phyloP scores from a whole-genome alignment of 2,329 filamentous ascomycete genomes.

The Macrophomina pseudophaseolina region DNA sequence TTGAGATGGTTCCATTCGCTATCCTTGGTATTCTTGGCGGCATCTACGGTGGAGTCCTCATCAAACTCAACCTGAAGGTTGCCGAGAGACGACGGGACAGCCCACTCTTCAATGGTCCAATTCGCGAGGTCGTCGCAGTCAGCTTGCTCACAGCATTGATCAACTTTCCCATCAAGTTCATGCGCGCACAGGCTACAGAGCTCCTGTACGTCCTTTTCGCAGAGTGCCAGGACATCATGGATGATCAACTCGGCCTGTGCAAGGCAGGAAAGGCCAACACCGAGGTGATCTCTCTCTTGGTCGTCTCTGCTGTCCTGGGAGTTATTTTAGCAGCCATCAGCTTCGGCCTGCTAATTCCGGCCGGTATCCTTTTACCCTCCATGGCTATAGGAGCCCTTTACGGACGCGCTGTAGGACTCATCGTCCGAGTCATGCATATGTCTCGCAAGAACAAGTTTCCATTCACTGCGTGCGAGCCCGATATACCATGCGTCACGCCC shows the following conservation, averaged over 20 bases:
- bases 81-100: slow-evolving; percentile 65
- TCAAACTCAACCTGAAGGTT: slow-evolving; percentile 89
- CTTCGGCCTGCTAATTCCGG: slow-evolving; percentile 92
- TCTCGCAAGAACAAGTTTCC: slow-evolving; percentile 77
- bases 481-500: slow-evolving; percentile 86
- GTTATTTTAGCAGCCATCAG: slow-evolving; percentile 86
- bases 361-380: slow-evolving; percentile 92
- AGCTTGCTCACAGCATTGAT: slow-evolving; percentile 83
- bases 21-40: slow-evolving; percentile 87
- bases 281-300: slow-evolving; percentile 78
- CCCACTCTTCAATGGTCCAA: slow-evolving; percentile 70
- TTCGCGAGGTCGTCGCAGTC: slow-evolving; percentile 79
- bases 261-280: slow-evolving; percentile 83
- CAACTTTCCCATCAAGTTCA: slow-evolving; percentile 96
- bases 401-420: slow-evolving; percentile 85
- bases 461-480: slow-evolving; percentile 82
- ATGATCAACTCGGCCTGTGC: slow-evolving; percentile 90
- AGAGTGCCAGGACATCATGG: slow-evolving; percentile 80
- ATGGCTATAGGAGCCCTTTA: slow-evolving; percentile 94
- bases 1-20: slow-evolving; percentile 88
- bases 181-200: slow-evolving; percentile 89
- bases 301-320: slow-evolving; percentile 81
- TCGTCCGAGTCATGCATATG: slow-evolving; percentile 86
- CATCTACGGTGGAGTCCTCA: slow-evolving; percentile 93
- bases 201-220: slow-evolving; percentile 91